Base-by-base conservation (phyloP, 2,329 filamentous ascomycete species). In the Colletotrichum shisoi region DNA sequence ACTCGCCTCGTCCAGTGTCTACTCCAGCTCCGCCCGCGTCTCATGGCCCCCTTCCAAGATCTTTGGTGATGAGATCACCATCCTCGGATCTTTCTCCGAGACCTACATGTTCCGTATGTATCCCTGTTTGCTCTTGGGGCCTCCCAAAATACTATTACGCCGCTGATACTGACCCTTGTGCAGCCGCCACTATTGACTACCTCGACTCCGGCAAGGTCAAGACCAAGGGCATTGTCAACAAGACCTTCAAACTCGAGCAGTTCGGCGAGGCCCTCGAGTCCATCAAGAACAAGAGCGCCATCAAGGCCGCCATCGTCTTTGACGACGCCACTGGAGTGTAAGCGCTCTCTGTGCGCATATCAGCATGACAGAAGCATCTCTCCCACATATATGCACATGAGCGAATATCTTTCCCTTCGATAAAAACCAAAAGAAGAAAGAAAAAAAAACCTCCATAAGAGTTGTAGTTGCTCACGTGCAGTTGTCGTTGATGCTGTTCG, bases 271-370 rank as follows among this genome's bases (percentile, higher is more conserved):
- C 88, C 69, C 79, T 92, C 71, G 86, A 91, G 76, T 84, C 86
- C 64, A 91, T 92, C 82, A 86, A 83, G 73, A 88, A 90, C 79
- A 91, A 91, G 82, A 85, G 80, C 60, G 89, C 89, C 67, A 91
- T 92, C 75, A 92, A 92, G 82, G 89, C 89, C 59, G 88, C 87
- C 17, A 91, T 92, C 76, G 84, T 87, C 53, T 91, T 91, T 72
- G 88, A 91, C 69, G 87, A 83, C 72, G 63, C 69, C 21, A 70
- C 69, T 37, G 69, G 69, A 69, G 69, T 70, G 67, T 70, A 70
- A 69, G 60, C 13, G 60, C 37, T 52, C 63, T 59, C 56, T 68
- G 61, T 65, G 54, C 65, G 48, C 39, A 49, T 17, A 54, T 37
- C 46, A 67, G 53, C 61, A 64, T 44, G 42, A 58, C 48, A 48